Base-by-base conservation (phyloP, 257 asterid genomes). In the Solanum peruvianum region DNA sequence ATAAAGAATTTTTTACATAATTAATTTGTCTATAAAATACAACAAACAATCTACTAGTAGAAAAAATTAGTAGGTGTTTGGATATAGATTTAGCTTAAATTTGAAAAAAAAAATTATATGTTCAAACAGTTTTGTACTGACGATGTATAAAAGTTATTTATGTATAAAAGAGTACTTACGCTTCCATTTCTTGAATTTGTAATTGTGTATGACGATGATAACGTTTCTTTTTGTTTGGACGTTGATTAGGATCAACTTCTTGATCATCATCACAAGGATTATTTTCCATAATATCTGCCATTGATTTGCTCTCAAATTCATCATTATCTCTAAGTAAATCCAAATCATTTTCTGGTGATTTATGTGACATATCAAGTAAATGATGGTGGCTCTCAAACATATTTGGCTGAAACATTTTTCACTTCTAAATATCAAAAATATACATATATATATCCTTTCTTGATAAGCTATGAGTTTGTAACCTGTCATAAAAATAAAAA, bases 111-210 rank as follows among this genome's bases (percentile, higher is more conserved):
- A 67, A 67, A 27, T 2, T 27, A 2, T 67, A 27, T 6, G n/a
- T 56, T 23, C n/a, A 56, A 56, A 56, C n/a, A 23, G 20, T 16
- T 72, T 35, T 7, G 7, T 3, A 42, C n/a, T 42, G n/a, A 42
- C 23, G 7, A 27, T 14, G 6, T 14, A 77, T 72, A 72, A 10
- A 31, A 70, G 11, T 70, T 14, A 16, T 2, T 1, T 29, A 0
- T 23, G 6, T 9, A 72, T 33, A 9, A 25, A 77, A 82, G 14
- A 45, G 20, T 4, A 29, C 95, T 85, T 89, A 95, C 98, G 96
- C 86, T 90, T 95, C 98, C 98, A 95, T 93, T 90, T 95, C 97
- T 14, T 88, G 92, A 91, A 93, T 95, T 89, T 95, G 98, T 27
- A 89, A 91, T 87, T 95, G 96, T 0, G 97, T 92, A 85, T 95